These are phyloP conservation scores for Gamsiella multidivaricata DNA, from an alignment of 192 early-diverging fungal species.

Conservation along the genomic window DNA sequence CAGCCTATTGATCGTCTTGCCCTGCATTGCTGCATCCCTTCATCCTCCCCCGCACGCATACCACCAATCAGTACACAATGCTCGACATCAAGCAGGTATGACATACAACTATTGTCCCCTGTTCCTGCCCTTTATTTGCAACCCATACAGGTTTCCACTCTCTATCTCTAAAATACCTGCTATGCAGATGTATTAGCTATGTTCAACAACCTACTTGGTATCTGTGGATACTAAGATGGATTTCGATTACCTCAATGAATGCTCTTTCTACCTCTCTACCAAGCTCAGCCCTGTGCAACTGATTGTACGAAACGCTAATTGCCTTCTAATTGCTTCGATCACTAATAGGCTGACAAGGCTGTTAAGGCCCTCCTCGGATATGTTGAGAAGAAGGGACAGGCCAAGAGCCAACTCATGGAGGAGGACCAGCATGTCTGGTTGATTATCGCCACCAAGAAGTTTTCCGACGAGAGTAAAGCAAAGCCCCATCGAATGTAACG, in stretches of 20 bases:
- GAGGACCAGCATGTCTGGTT: constrained; percentile 66
- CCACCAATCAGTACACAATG: constrained; percentile 7
- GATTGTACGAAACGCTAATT: background rate
- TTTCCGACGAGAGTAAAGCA: constrained; percentile 65
- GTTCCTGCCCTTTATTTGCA: background rate
- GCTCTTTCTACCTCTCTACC: background rate
- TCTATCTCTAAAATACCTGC: background rate
- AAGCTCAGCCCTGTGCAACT: background rate
- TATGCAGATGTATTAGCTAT: no score
- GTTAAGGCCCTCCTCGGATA: constrained; percentile 65
- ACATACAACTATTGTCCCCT: background rate
- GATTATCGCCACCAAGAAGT: constrained; percentile 75
- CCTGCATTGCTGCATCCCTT: background rate
- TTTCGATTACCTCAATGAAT: no score
- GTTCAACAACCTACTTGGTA: no score
- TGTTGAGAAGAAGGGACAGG: constrained; percentile 52
- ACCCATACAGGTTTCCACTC: background rate
- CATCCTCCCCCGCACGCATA: background rate
- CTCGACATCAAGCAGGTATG: constrained; percentile 25
- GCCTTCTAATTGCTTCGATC: background rate
- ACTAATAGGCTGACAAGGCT: constrained; percentile 65
- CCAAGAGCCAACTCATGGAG: constrained; percentile 63
- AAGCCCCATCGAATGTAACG: constrained; percentile 81
- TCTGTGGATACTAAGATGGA: no score
- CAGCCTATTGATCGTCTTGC: constrained; percentile 5